Conservation (phyloP, 2,329 filamentous ascomycete species). For the Parascedosporium putredinis region DNA sequence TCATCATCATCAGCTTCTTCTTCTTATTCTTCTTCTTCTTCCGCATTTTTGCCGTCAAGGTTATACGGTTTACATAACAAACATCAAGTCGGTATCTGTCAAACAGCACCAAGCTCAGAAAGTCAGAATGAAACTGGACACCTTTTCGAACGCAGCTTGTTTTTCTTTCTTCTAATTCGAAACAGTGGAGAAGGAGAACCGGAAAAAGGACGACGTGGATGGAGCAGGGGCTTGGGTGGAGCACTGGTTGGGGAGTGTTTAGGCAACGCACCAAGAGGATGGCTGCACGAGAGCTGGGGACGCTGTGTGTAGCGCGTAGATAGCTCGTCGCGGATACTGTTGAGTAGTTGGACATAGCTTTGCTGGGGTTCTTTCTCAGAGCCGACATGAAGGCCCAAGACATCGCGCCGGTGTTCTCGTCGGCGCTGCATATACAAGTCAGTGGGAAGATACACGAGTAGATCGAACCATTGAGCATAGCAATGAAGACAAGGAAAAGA, state of each 20-base stretch:
- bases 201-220: not conserved
- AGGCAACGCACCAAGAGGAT: constrained; percentile 70
- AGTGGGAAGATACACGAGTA: no score
- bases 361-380: constrained; percentile 93
- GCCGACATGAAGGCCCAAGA: constrained; percentile 93
- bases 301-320: constrained; percentile 83
- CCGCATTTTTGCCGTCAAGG: not conserved
- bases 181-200: not conserved
- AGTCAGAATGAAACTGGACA: not conserved
- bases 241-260: constrained; percentile 8
- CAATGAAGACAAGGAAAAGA: no score
- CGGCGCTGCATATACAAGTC: constrained; percentile 51
- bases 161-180: not conserved
- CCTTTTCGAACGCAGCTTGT: not conserved
- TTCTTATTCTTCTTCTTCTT: constrained; percentile 1
- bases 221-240: not conserved
- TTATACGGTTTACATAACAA: not conserved
- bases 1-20: no score
- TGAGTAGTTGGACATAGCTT: constrained; percentile 92
- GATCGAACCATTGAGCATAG: no score
- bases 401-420: constrained; percentile 71
- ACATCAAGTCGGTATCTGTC: constrained; percentile 1
- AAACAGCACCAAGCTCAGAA: not conserved
- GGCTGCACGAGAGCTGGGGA: constrained; percentile 92
- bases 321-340: constrained; percentile 91